Conservation (phyloP, 2,329 filamentous ascomycete genomes). For the Curvularia sp. region DNA sequence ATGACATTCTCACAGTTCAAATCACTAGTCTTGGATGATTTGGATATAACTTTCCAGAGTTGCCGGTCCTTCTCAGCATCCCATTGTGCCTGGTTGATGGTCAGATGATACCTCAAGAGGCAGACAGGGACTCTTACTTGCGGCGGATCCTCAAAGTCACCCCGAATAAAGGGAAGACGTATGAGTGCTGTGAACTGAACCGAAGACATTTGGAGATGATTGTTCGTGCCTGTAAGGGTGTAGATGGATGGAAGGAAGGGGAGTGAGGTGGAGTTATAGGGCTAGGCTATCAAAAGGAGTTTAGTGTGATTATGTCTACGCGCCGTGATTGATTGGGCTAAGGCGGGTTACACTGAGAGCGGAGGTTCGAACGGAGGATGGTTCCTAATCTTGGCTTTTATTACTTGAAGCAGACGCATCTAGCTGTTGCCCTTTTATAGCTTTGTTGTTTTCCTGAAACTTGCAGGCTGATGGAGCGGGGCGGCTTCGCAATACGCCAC, state of each 20-base stretch:
- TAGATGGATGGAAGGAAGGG: conserved; percentile 10
- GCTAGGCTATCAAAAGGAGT: conserved; percentile 15
- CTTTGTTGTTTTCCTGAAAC: no score
- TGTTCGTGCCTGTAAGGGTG: neutral
- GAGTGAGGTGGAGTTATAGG: conserved; percentile 18
- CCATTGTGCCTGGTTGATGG: conserved; percentile 77
- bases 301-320: conserved; percentile 25
- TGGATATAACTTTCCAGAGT: conserved; percentile 89
- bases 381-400: neutral
- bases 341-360: neutral
- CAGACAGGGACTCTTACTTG: conserved; percentile 62
- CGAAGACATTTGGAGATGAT: conserved; percentile 31
- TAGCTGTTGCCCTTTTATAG: no score
- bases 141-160: conserved; percentile 88
- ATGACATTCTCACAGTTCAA: conserved; percentile 73
- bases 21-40: conserved; percentile 76
- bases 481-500: conserved; percentile 1
- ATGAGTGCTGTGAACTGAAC: conserved; percentile 76
- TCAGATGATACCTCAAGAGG: conserved; percentile 16
- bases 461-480: no score
- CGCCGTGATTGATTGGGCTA: neutral
- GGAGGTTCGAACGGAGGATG: neutral
- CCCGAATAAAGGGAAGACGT: conserved; percentile 84
- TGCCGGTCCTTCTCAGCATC: conserved; percentile 83
- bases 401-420: neutral